Conservation (phyloP, 2,329 filamentous ascomycete genomes). For the Leptographium galeiforme region DNA sequence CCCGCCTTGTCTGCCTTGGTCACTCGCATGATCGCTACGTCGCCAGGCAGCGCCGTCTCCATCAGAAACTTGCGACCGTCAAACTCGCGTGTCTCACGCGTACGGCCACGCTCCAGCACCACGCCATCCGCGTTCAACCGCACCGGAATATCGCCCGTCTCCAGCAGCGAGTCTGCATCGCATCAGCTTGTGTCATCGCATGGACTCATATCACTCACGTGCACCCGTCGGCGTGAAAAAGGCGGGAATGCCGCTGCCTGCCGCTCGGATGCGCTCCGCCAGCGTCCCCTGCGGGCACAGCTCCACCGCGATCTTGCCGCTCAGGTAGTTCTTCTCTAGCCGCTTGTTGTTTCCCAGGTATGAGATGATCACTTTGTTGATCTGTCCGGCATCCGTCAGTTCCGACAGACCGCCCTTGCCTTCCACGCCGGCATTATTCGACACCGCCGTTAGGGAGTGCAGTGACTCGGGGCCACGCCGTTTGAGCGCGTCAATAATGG, state of each 20-base stretch:
- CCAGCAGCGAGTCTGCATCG: constrained; percentile 37
- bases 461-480: constrained; percentile 52
- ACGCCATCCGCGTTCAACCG: constrained; percentile 44
- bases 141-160: constrained; percentile 55
- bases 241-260: constrained; percentile 63
- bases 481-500: constrained; percentile 45
- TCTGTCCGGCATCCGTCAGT: constrained; percentile 54
- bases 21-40: constrained; percentile 65
- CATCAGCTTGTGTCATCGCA: constrained; percentile 40
- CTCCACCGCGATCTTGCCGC: constrained; percentile 61
- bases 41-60: constrained; percentile 63
- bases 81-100: constrained; percentile 61
- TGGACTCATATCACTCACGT: neutral
- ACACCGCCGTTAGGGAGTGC: constrained; percentile 70
- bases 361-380: constrained; percentile 59
- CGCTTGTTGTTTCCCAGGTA: constrained; percentile 61
- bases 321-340: constrained; percentile 56
- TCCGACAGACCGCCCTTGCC: constrained; percentile 55
- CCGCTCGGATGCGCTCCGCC: constrained; percentile 58
- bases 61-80: constrained; percentile 60
- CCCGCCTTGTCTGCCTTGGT: constrained; percentile 65
- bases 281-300: constrained; percentile 65
- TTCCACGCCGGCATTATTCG: constrained; percentile 85
- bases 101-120: constrained; percentile 49
- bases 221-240: constrained; percentile 52